Evolutionary conservation across 306 rosid genomes (phyloP), one percentile per base, ranked within the genome.

Genomic region (Cicer bijugum): DNA sequence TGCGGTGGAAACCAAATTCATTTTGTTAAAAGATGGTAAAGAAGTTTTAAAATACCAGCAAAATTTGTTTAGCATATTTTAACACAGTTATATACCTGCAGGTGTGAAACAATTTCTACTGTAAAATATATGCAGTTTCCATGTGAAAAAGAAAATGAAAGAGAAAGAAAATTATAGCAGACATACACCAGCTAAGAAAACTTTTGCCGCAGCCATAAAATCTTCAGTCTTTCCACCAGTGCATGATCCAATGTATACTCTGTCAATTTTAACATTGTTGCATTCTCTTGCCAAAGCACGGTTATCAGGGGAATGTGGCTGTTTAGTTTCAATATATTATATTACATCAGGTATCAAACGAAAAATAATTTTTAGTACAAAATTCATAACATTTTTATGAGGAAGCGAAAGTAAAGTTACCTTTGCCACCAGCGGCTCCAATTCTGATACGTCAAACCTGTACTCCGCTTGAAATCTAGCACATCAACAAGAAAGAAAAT

Each of bases 241-340:
- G 69, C 98, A 92, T 46, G 96, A 92, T 65, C 98, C 96, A 33
- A 92, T 86, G 75, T 90, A 92, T 38, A 92, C 96, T 69, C 94
- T 82, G 72, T 90, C 98, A 67, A 90, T 92, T 83, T 88, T 92
- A 78, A 90, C 98, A 78, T 84, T 89, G 83, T 81, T 88, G 88
- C 91, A 88, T 74, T 88, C 92, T 84, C 96, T 92, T 72, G 96
- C 96, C 78, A 90, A 84, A 71, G 96, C 91, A n/a, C 90, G 89
- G 50, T 92, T 92, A 82, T 92, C 96, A 0, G 95, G 98, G 67
- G 91, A 87, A 85, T 92, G 94, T 46, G 98, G 98, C 98, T 92
- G 94, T 78, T 75, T 72, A 17, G 57, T 35, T 16, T 33, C 16
- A 4, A 61, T 38, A 45, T 28, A 17, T 19, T 52, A 51, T 40